phyloP scores from a whole-genome alignment of 2,329 filamentous ascomycete species.

The Zymoseptoria crescenta region DNA sequence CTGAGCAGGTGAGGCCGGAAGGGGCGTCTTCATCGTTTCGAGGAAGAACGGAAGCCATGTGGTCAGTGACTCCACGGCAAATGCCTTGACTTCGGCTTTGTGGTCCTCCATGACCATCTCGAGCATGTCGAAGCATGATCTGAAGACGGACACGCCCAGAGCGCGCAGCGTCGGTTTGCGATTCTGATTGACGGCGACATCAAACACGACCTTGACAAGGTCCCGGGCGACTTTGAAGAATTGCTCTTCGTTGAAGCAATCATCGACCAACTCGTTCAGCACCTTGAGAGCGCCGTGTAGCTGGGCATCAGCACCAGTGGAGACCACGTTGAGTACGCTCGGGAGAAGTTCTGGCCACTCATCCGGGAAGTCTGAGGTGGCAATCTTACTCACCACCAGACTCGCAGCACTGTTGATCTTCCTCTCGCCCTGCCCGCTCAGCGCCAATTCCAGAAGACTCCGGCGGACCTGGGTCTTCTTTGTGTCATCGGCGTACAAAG shows the following conservation, averaged over 20 bases:
- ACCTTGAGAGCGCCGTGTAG: slow-evolving; percentile 86
- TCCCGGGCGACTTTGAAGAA: slow-evolving; percentile 86
- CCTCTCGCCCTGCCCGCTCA: slow-evolving; percentile 65
- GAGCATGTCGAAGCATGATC: slow-evolving; percentile 85
- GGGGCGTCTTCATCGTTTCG: slow-evolving; percentile 62
- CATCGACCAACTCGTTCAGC: slow-evolving; percentile 81
- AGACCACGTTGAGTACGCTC: slow-evolving; percentile 67
- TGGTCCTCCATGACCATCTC: slow-evolving; percentile 96
- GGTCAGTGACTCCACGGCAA: slow-evolving; percentile 73
- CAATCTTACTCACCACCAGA: slow-evolving; percentile 88
- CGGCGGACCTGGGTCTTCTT: slow-evolving; percentile 67
- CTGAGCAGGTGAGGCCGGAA: slow-evolving; percentile 54
- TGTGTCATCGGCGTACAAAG: slow-evolving; percentile 58
- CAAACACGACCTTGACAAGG: slow-evolving; percentile 74
- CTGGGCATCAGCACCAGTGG: slow-evolving; percentile 66
- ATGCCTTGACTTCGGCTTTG: slow-evolving; percentile 73
- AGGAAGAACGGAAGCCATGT: slow-evolving; percentile 89
- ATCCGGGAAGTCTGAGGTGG: slow-evolving; percentile 85
- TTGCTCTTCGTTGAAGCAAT: slow-evolving; percentile 86
- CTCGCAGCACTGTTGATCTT: slow-evolving; percentile 87
- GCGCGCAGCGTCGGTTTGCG: slow-evolving; percentile 68
- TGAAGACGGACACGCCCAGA: slow-evolving; percentile 82
- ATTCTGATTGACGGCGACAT: slow-evolving; percentile 67
- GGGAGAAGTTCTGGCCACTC: slow-evolving; percentile 88
- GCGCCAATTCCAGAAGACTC: slow-evolving; percentile 67